These are phyloP conservation scores for Funneliformis geosporum DNA, from an alignment of 192 early-diverging fungal species.

Conservation along the genomic window DNA sequence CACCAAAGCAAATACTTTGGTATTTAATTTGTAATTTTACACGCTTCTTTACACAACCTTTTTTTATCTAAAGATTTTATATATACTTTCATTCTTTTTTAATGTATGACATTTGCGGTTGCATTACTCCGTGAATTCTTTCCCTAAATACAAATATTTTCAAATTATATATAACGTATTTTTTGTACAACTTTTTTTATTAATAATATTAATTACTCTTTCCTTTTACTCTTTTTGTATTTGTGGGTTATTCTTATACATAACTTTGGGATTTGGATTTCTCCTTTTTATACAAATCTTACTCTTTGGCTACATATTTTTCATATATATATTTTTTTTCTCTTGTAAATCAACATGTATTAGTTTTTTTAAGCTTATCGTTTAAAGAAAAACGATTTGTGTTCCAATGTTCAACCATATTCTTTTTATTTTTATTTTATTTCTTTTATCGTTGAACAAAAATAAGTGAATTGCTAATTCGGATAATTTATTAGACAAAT, in stretches of 20 bases:
- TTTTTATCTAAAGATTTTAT: not conserved
- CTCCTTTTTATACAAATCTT: not conserved
- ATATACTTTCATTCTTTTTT: not conserved
- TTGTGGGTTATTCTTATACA: not conserved
- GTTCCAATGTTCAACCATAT: too few relatives aligned
- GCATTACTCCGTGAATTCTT: not conserved
- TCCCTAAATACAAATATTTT: too few relatives aligned
- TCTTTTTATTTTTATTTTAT: too few relatives aligned
- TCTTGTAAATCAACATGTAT: not conserved
- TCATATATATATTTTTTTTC: not conserved
- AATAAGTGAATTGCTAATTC: too few relatives aligned
- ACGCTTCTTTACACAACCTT: not conserved
- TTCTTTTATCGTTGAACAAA: too few relatives aligned
- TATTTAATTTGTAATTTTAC: conserved; percentile 1
- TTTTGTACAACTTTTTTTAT: not conserved
- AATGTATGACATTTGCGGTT: not conserved
- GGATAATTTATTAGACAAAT: too few relatives aligned
- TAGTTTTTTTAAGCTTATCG: too few relatives aligned
- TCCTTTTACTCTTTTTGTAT: not conserved
- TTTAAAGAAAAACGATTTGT: too few relatives aligned
- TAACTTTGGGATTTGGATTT: not conserved
- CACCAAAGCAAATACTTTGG: conserved; percentile 23
- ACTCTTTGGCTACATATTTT: not conserved
- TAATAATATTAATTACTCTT: not conserved
- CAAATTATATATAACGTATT: too few relatives aligned